phyloP scores from a whole-genome alignment of 129 eudicot species.

The Glebionis coronaria region DNA sequence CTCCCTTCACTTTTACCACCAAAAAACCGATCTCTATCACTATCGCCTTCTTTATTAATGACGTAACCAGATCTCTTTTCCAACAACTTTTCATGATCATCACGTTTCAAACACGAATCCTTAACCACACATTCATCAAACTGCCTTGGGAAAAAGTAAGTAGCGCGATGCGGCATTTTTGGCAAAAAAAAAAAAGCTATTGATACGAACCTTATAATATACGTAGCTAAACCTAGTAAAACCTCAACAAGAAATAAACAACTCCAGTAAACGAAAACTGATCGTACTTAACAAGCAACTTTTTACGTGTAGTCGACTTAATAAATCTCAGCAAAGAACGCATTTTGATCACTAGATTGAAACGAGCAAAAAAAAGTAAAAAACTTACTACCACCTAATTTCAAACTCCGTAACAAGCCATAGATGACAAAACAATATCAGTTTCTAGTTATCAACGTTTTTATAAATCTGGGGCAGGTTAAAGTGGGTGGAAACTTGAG shows the following conservation, averaged over 20 bases:
- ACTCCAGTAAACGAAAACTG: conserved; percentile 22
- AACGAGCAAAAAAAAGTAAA: not conserved
- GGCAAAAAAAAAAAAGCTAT: not conserved
- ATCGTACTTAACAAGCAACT: conserved; percentile 24
- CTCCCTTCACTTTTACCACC: not conserved
- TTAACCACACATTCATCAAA: conserved; percentile 40
- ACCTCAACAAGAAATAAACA: conserved; percentile 3
- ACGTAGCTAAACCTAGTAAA: conserved; percentile 5
- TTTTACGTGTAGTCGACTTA: conserved; percentile 30
- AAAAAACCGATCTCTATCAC: not conserved
- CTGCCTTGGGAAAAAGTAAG: conserved; percentile 71
- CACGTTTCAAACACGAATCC: conserved; percentile 11
- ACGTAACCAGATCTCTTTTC: conserved; percentile 2
- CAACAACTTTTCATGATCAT: conserved; percentile 42
- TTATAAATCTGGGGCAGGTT: not conserved
- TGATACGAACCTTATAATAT: not conserved
- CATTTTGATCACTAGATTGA: conserved; percentile 16
- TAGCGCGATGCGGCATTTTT: conserved; percentile 71
- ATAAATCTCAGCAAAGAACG: conserved; percentile 24
- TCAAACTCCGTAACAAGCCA: not conserved
- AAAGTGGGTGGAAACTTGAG: not conserved
- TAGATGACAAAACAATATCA: not conserved
- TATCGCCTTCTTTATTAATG: not conserved
- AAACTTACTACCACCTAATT: not conserved
- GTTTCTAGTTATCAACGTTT: not conserved